These are phyloP conservation scores for Brassica incana DNA, from an alignment of 345 rosid species.

Conservation along the genomic window DNA sequence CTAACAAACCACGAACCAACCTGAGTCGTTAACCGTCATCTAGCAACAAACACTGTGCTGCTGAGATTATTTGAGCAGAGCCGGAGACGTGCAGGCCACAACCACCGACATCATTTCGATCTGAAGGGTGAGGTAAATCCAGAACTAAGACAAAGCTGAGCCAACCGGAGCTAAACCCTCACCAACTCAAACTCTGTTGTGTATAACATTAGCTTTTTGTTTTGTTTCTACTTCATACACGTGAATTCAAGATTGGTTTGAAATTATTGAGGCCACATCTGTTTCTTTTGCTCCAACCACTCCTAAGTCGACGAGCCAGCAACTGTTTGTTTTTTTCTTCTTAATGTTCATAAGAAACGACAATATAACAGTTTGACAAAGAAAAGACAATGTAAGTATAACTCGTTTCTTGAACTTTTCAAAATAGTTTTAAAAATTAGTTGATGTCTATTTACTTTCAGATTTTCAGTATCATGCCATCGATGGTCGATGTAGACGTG, in stretches of 20 bases:
- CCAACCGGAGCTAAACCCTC: no score
- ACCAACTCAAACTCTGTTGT: not conserved
- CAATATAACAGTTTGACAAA: not conserved
- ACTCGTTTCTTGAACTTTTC: conserved; percentile 17
- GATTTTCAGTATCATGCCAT: conserved; percentile 7
- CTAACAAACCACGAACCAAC: no score
- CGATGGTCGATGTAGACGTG: conserved; percentile 18
- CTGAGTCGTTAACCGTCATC: no score
- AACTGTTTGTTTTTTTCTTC: not conserved
- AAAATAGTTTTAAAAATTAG: not conserved
- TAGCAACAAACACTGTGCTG: no score
- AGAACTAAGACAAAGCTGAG: no score
- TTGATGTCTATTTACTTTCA: not conserved
- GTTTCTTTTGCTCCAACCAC: not conserved
- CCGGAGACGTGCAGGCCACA: no score
- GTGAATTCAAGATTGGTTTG: not conserved
- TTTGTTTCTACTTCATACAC: not conserved
- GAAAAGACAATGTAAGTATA: not conserved
- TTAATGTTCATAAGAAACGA: not conserved
- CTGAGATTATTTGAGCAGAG: no score
- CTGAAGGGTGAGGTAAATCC: no score
- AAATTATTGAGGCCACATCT: not conserved
- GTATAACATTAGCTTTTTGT: not conserved
- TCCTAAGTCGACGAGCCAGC: not conserved
- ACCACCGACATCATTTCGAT: no score